A percentile compares a stretch with the other conserved stretches of the same genome.
Conservation (phyloP, 805 yeast genomes). For the Saccharomycopsis sp. region DNA sequence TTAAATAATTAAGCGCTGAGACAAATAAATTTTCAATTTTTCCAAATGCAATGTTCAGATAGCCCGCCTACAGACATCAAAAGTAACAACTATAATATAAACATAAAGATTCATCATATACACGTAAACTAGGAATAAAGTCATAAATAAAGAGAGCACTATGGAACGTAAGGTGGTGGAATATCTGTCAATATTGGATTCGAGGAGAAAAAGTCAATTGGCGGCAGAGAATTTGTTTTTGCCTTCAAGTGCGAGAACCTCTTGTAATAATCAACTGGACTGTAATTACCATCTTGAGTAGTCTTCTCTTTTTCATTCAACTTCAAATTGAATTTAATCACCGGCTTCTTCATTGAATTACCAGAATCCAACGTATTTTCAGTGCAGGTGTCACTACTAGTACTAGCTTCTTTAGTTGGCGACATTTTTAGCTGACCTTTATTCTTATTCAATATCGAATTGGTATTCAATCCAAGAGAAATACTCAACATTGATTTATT, state of each 20-base stretch:
- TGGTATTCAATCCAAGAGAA: conserved; percentile 13
- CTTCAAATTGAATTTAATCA: conserved; percentile 3
- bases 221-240: background rate
- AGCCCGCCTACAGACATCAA: no score
- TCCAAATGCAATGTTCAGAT: no score
- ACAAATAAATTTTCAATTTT: no score
- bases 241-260: conserved; percentile 2
- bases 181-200: conserved; percentile 14
- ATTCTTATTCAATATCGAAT: background rate
- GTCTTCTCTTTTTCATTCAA: conserved; percentile 5
- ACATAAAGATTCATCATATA: no score
- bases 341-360: background rate
- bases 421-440: background rate
- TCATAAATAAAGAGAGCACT: background rate
- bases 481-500: conserved; percentile 11
- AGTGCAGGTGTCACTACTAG: background rate
- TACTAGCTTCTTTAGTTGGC: background rate
- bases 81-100: no score
- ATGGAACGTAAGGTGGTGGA: conserved; percentile 22
- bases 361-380: background rate
- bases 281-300: background rate
- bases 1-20: no score
- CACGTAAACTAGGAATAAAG: background rate
- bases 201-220: conserved; percentile 15
- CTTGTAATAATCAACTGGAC: conserved; percentile 1